Percentiles rank a stretch among this genome's conserved stretches.
Conservation (phyloP, 768 basidiomycete species). For the Chalciporus piperatus region DNA sequence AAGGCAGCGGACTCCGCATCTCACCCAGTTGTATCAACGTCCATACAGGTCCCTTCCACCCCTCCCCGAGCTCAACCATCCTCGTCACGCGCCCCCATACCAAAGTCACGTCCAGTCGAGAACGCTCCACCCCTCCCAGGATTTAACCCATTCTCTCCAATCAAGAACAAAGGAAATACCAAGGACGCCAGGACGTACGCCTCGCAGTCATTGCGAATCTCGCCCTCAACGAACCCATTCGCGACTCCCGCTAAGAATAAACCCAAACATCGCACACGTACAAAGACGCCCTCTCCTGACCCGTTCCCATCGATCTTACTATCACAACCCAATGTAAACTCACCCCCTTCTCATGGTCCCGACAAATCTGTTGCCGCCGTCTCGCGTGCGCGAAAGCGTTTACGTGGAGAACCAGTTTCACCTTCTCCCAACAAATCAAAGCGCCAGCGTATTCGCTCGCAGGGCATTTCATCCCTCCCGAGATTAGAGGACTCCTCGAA, state of each 20-base stretch:
- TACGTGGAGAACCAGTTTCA: slow-evolving; percentile 80
- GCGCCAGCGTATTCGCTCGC: slow-evolving; percentile 53
- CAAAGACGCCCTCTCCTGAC: slow-evolving; percentile 36
- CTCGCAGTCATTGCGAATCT: slow-evolving; percentile 16
- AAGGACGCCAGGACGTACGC: slow-evolving; percentile 26
- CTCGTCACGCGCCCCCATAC: slow-evolving; percentile 33
- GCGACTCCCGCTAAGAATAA: slow-evolving; percentile 41
- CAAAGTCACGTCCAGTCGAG: slow-evolving; percentile 51
- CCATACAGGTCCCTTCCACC: slow-evolving; percentile 28
- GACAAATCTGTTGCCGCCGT: slow-evolving; percentile 42
- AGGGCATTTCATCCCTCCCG: slow-evolving; percentile 38
- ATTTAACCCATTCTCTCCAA: slow-evolving; percentile 79
- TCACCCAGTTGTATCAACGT: slow-evolving; percentile 35
- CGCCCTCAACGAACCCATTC: slow-evolving; percentile 40
- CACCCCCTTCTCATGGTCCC: slow-evolving; percentile 18
- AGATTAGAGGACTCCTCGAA: slow-evolving; percentile 28
- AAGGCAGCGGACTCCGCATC: slow-evolving; percentile 41
- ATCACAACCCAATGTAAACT: slow-evolving; percentile 13
- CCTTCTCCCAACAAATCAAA: slow-evolving; percentile 81
- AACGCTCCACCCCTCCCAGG: slow-evolving; percentile 50
- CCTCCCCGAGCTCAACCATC: slow-evolving; percentile 30
- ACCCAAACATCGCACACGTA: slow-evolving; percentile 21
- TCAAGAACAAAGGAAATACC: slow-evolving; percentile 57
- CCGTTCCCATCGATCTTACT: slow-evolving; percentile 39
- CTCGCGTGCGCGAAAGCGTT: slow-evolving; percentile 71